phyloP scores from a whole-genome alignment of 2,329 filamentous ascomycete genomes.

The Nannizzia gypsea region DNA sequence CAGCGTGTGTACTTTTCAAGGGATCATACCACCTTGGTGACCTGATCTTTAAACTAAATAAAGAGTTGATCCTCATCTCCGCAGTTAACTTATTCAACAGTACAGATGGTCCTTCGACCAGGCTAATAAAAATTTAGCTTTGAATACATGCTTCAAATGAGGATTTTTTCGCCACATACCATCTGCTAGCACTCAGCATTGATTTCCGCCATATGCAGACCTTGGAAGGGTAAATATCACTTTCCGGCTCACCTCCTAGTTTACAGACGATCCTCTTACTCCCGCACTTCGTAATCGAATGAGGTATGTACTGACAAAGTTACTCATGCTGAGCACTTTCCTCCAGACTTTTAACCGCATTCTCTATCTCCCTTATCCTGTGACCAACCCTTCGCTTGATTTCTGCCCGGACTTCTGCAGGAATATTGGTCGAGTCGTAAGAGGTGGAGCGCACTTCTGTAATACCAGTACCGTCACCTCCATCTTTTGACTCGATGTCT shows the following conservation, averaged over 20 bases:
- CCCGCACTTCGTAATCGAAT: neutral
- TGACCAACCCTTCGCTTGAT: conserved; percentile 34
- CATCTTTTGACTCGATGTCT: conserved; percentile 9
- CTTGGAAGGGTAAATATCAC: neutral
- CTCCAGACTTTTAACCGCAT: conserved; percentile 34
- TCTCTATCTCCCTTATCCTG: conserved; percentile 36
- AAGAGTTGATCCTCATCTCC: neutral
- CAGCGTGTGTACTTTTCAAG: neutral
- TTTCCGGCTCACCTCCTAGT: too few species aligned
- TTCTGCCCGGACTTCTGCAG: conserved; percentile 27
- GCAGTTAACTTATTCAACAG: neutral
- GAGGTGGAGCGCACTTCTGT: conserved; percentile 20
- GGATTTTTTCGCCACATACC: too few species aligned
- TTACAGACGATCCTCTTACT: neutral
- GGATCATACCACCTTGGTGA: neutral
- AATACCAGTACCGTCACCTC: conserved; percentile 4
- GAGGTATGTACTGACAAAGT: neutral
- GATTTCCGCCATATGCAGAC: neutral
- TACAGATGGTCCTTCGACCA: neutral
- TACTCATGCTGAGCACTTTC: conserved; percentile 21
- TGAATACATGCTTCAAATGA: neutral
- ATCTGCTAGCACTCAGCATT: neutral
- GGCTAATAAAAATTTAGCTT: neutral
- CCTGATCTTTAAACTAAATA: neutral
- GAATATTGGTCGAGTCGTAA: conserved; percentile 23